A percentile compares a stretch with the other conserved stretches of the same genome.
Conservation (phyloP, 1,284 basidiomycete genomes). For the Sparassis latifolia region DNA sequence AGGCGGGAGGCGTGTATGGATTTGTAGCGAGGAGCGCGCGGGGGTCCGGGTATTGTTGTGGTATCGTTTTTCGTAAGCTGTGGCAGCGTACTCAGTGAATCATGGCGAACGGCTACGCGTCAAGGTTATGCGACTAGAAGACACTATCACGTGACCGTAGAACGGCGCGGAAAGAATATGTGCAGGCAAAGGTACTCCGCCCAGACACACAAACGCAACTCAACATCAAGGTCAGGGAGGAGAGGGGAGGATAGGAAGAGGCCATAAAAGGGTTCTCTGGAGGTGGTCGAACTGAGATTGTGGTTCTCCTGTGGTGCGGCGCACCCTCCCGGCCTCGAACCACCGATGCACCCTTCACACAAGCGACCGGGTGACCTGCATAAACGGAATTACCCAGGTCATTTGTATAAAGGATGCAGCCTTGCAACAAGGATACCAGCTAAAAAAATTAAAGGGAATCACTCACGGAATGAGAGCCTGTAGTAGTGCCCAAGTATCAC, state of each 20-base stretch:
- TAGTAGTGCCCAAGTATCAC: constrained; percentile 76
- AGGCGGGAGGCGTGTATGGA: constrained; percentile 71
- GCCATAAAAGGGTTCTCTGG: too few species aligned
- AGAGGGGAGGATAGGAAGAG: neutral
- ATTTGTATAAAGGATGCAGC: too few species aligned
- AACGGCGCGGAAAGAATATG: neutral
- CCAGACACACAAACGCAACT: too few species aligned
- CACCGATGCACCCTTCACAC: too few species aligned
- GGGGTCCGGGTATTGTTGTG: constrained; percentile 38
- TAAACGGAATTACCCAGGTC: too few species aligned
- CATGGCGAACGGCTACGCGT: neutral
- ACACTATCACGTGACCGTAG: neutral
- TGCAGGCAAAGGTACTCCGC: too few species aligned
- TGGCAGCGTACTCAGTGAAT: neutral
- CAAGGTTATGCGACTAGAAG: neutral
- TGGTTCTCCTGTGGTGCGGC: too few species aligned
- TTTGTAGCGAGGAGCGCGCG: constrained; percentile 55
- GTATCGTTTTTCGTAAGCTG: constrained; percentile 60
- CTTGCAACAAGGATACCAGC: too few species aligned
- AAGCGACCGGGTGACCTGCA: too few species aligned
- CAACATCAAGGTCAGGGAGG: too few species aligned
- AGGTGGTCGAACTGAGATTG: too few species aligned
- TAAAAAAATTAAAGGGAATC: neutral
- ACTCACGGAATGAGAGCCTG: constrained; percentile 68
- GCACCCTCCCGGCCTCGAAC: too few species aligned